These are phyloP conservation scores for Lachnellula arida DNA, from an alignment of 2,329 filamentous ascomycete genomes.

Conservation along the genomic window DNA sequence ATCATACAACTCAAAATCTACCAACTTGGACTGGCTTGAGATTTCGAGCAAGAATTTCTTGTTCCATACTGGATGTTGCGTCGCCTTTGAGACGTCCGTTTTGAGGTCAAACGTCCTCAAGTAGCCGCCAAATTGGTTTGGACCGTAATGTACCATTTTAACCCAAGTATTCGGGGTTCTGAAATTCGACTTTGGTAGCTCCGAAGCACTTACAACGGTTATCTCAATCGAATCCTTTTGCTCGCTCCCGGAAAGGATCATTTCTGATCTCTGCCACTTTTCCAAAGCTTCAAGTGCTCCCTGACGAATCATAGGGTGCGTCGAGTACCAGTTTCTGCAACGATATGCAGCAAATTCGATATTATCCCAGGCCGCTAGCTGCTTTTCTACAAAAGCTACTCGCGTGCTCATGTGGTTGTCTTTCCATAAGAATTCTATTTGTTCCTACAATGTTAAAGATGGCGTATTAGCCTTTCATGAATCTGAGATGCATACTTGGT, in stretches of 20 bases:
- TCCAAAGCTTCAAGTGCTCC: slow-evolving; percentile 13
- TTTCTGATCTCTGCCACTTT: slow-evolving; percentile 14
- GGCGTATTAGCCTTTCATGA: no score
- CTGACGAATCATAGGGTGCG: slow-evolving; percentile 4
- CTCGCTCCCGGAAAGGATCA: slow-evolving; percentile 10
- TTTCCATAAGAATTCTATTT: slow-evolving; percentile 14
- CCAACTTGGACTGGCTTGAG: slow-evolving; percentile 4
- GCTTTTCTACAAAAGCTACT: slow-evolving; percentile 19
- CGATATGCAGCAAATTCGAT: slow-evolving; percentile 10
- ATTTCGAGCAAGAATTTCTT: slow-evolving; percentile 10
- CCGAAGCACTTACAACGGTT: slow-evolving; percentile 13
- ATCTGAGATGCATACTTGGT: no score
- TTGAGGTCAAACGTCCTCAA: slow-evolving; percentile 11
- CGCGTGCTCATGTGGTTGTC: slow-evolving; percentile 13
- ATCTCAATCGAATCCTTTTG: slow-evolving; percentile 12
- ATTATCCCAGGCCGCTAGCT: slow-evolving; percentile 9
- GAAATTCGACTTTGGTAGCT: slow-evolving; percentile 15
- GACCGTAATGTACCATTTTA: slow-evolving; percentile 11
- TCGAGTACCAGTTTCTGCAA: slow-evolving; percentile 13
- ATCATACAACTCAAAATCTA: slow-evolving; percentile 19
- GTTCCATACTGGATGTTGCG: slow-evolving; percentile 18
- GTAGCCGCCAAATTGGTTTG: slow-evolving; percentile 2
- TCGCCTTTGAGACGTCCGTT: slow-evolving; percentile 12
- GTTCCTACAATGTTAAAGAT: not conserved
- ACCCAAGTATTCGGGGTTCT: slow-evolving; percentile 6